Evolutionary conservation across 2,329 filamentous ascomycete species (phyloP), one percentile per base, ranked within the genome.

Genomic region (Ciborinia camelliae): DNA sequence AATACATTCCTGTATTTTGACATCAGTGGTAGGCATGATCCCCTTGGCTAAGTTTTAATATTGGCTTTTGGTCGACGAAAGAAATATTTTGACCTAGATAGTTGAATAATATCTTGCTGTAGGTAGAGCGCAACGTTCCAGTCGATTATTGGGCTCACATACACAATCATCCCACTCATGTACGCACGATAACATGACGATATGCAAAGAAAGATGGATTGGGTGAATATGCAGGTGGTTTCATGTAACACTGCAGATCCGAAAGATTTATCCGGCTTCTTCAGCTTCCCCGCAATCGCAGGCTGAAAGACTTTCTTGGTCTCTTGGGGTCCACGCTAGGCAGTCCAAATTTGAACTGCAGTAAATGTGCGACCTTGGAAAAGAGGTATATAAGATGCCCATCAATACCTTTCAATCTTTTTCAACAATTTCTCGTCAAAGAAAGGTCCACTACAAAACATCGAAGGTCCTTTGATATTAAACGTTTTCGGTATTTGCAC

Each of bases 71-170:
- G n/a, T 37, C 20, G 47, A 37, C 12, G 39, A 26, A 39, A 14
- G 41, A 45, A 37, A 32, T 2, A 9, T 23, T 26, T 10, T 8
- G 30, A 26, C 3, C 9, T 26, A 35, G n/a, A 20, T 30, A 39
- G 15, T 45, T 9, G 30, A 14, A 28, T 7, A 37, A 2, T 14
- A 55, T 26, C 10, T 37, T 47, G 26, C 50, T 63, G 61, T 51
- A 63, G 23, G 39, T 37, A n/a, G 39, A 37, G 57, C 43, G 63
- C 58, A 65, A 65, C 63, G 57, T 65, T 65, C 39, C 63, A 65
- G 37, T 41, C 28, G n/a, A 39, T 23, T 26, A 32, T 35, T 62
- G 23, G 41, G 18, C 23, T 2, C 7, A 26, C 28, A 45, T 30
- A 54, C 8, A 45, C 30, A 23, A 59, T 4, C 7, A 52, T 32